Evolutionary conservation across 495 filamentous ascomycete genomes (phyloP), one percentile per base, ranked within the genome.

Genomic region (Talaromyces trachyspermus): DNA sequence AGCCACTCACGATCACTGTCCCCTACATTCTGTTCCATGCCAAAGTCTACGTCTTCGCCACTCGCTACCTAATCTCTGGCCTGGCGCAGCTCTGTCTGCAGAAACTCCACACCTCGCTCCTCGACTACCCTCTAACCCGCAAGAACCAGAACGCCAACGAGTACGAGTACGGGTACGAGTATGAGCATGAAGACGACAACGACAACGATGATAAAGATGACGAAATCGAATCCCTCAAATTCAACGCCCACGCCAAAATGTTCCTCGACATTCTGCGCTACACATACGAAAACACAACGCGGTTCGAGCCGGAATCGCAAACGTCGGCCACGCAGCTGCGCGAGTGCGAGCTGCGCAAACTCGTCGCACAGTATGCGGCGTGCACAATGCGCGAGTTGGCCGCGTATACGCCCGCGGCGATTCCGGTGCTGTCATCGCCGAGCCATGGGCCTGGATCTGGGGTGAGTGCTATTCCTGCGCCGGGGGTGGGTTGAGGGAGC

Each of bases 21-120:
- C 67, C 68, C 4, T 72, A 71, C 48, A 61, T 71, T 15, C 57
- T 66, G 27, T 72, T 71, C 58, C 69, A 72, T 37, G 69, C 69
- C 18, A 72, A 72, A 52, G 43, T 72, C 27, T 72, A 72, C 51
- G 66, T 72, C 50, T 72, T 72, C 38, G 69, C 68, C 25, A 69
- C 64, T 1, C 62, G 63, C 22, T 72, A 69, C 54, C 56, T 71
- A 24, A 71, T 72, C 32, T 65, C 66, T 18, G 65, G 62, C 2
- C 61, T 72, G 18, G 68, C 68, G 2, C 68, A 71, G 43, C 55
- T 72, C 17, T 71, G 66, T 48, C 66, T 72, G 14, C 59, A 60
- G 23, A 71, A 71, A 44, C 54, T 72, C 12, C 69, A 72, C 42
- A 39, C 50, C 6, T 63, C 69, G 35, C 62, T 71, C 6, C 37